Evolutionary conservation across 345 rosid species (phyloP).

Genomic region (Gossypium mustelinum): DNA sequence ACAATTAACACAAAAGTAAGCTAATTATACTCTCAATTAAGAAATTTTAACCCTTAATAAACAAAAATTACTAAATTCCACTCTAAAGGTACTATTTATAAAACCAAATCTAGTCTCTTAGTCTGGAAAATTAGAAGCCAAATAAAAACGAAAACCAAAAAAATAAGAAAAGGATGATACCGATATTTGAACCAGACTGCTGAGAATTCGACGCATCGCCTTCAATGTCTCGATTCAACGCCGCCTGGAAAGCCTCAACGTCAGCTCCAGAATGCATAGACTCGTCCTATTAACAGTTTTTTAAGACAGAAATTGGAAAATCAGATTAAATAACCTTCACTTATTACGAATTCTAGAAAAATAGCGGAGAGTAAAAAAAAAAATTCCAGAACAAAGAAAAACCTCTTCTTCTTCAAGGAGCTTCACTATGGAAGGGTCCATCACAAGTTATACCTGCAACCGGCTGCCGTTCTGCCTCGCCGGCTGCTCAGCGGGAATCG

Average conservation of each 20-base stretch:
- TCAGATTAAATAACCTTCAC: conserved; percentile 2
- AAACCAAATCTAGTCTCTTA: neutral
- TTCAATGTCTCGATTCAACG: conserved; percentile 80
- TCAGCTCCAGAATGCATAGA: conserved; percentile 98
- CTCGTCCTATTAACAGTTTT: conserved; percentile 49
- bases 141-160: neutral
- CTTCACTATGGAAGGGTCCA: conserved; percentile 22
- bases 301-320: neutral
- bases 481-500: neutral
- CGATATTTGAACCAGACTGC: conserved; percentile 42
- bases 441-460: neutral
- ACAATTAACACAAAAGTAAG: conserved; percentile 6
- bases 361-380: neutral
- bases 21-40: conserved; percentile 2
- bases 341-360: neutral
- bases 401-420: conserved; percentile 56
- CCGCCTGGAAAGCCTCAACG: conserved; percentile 92
- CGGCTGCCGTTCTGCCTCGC: neutral
- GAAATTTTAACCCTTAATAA: neutral
- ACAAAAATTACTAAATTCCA: conserved; percentile 4
- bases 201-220: conserved; percentile 56
- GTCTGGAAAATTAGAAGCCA: neutral
- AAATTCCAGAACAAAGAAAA: conserved; percentile 10
- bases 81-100: neutral
- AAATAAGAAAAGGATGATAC: conserved; percentile 19